These are phyloP conservation scores for Stellera chamaejasme DNA, from an alignment of 345 rosid species.

Conservation along the genomic window DNA sequence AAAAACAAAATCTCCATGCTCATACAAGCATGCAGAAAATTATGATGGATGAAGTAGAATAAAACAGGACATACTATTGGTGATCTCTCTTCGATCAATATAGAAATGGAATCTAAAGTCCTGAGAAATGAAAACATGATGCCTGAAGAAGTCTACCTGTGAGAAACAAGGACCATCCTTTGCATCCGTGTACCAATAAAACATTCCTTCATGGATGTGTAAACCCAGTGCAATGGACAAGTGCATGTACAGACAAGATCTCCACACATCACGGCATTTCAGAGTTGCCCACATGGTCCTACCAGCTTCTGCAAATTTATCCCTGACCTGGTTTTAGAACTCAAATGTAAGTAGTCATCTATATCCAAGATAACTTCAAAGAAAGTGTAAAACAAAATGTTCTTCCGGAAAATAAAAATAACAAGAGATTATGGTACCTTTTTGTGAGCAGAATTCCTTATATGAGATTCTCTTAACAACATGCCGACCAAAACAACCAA, in stretches of 20 bases:
- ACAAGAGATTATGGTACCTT: constrained; percentile 20
- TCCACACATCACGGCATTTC: constrained; percentile 52
- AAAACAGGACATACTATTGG: neutral
- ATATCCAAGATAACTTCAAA: neutral
- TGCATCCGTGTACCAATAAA: constrained; percentile 81
- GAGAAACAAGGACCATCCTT: constrained; percentile 75
- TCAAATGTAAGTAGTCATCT: constrained; percentile 7
- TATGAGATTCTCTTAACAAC: constrained; percentile 34
- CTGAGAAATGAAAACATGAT: neutral
- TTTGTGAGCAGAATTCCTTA: constrained; percentile 26
- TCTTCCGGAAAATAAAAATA: neutral
- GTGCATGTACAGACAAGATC: constrained; percentile 63
- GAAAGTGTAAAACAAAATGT: neutral
- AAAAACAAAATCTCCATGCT: too few species aligned
- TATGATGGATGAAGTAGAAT: too few species aligned
- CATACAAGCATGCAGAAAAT: too few species aligned
- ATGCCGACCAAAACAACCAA: constrained; percentile 42
- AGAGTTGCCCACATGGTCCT: constrained; percentile 58
- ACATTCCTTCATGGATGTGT: constrained; percentile 71
- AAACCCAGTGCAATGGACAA: constrained; percentile 56
- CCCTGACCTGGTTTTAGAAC: constrained; percentile 33
- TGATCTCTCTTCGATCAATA: too few species aligned
- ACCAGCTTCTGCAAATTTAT: constrained; percentile 53
- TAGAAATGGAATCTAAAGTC: neutral
- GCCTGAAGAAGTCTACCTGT: constrained; percentile 15